Conservation (phyloP, 106 monocot species). For the Dioscorea zingiberensis region DNA sequence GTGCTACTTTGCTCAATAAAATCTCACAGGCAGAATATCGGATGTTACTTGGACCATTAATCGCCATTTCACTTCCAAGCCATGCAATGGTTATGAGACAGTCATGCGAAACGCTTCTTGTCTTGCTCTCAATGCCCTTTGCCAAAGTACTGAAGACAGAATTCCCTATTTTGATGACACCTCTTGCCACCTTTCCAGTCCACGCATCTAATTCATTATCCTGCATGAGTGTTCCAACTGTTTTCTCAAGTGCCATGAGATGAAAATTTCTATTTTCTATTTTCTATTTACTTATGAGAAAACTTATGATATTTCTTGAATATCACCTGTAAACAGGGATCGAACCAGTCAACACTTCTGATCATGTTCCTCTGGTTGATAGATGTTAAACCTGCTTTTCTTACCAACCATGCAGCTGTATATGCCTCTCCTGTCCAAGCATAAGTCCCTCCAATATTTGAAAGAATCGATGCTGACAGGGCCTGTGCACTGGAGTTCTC, state of each 20-base stretch:
- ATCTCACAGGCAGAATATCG: constrained; percentile 76
- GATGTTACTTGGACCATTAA: constrained; percentile 34
- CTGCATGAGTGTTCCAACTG: constrained; percentile 56
- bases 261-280: neutral
- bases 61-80: constrained; percentile 76
- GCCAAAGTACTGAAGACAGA: constrained; percentile 57
- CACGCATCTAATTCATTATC: constrained; percentile 63
- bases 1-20: constrained; percentile 46
- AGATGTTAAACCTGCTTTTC: constrained; percentile 66
- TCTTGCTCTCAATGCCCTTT: constrained; percentile 73
- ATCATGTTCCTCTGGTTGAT: constrained; percentile 60
- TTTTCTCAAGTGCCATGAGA: neutral
- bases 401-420: constrained; percentile 78
- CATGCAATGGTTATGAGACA: constrained; percentile 73
- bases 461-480: constrained; percentile 67
- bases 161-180: constrained; percentile 44
- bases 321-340: constrained; percentile 87
- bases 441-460: constrained; percentile 92
- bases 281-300: neutral
- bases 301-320: neutral
- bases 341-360: constrained; percentile 82
- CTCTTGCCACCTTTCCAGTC: constrained; percentile 57
- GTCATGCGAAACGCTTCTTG: constrained; percentile 51
- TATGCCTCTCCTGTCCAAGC: constrained; percentile 90
- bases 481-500: constrained; percentile 38